These are phyloP conservation scores for Cordyceps fumosorosea DNA, from an alignment of 2,329 filamentous ascomycete species.

Conservation along the genomic window DNA sequence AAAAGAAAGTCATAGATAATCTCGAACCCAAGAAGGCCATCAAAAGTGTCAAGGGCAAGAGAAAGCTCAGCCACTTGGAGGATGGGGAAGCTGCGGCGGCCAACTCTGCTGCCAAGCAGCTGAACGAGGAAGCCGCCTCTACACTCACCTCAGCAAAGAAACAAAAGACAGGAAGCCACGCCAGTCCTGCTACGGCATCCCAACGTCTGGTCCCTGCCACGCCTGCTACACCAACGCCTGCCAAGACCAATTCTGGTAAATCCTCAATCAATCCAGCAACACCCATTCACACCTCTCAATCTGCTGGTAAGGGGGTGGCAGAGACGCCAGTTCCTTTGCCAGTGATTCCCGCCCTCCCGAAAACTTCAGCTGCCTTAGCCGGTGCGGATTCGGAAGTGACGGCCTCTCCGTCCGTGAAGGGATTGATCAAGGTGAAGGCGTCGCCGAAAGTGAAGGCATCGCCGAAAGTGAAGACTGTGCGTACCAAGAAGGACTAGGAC, in stretches of 20 bases:
- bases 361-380: background rate
- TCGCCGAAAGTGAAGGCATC: background rate
- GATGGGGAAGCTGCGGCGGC: slow-evolving; percentile 31
- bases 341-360: slow-evolving; percentile 21
- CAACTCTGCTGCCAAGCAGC: slow-evolving; percentile 27
- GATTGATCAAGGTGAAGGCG: no score
- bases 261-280: background rate
- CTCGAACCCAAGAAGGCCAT: slow-evolving; percentile 13
- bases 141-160: slow-evolving; percentile 37
- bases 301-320: slow-evolving; percentile 16
- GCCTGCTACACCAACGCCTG: slow-evolving; percentile 1
- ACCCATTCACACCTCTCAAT: background rate
- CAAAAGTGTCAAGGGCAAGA: slow-evolving; percentile 23
- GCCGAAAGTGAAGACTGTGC: slow-evolving; percentile 24
- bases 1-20: slow-evolving; percentile 25
- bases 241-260: slow-evolving; percentile 8
- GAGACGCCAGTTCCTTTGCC: slow-evolving; percentile 27
- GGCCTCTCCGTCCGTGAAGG: slow-evolving; percentile 18
- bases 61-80: slow-evolving; percentile 31
- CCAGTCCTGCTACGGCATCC: slow-evolving; percentile 30
- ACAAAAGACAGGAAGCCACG: slow-evolving; percentile 28
- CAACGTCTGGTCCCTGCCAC: slow-evolving; percentile 8
- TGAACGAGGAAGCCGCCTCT: slow-evolving; percentile 27
- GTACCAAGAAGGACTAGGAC: no score
- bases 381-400: background rate